Base-by-base conservation (phyloP, 176 grass and related monocot species). In the Paspalum notatum region DNA sequence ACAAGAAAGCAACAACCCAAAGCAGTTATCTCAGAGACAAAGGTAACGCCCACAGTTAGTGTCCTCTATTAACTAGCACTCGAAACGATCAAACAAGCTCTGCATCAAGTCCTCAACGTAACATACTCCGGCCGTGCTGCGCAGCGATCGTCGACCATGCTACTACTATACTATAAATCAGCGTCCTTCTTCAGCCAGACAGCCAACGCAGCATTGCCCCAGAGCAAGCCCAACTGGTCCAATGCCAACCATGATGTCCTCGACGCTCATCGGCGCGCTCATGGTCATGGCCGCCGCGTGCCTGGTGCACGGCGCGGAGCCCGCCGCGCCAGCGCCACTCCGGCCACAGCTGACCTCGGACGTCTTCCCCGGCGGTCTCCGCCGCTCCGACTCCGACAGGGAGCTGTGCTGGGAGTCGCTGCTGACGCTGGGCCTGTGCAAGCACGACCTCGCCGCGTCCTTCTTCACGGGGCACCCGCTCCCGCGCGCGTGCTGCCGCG, bases 361-460 rank as follows among this genome's bases (percentile, higher is more conserved):
- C 72, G 4, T 65, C 44, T 12, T 72, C 69, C 42, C 75, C 14
- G 21, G 57, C 8, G 46, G 18, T 18, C 32, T 44, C 11, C 51
- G 37, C 11, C 51, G 37, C 12, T 42, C 72, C 70, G 63, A 69
- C 53, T 74, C 32, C 32, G 32, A 32, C 32, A 32, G 42, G 53
- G 78, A 56, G 37, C 44, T 26, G 71, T 87, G 85, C 78, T 52
- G 78, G 62, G 53, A 87, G 32, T 21, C 71, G 20, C 17, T 87
- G 53, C 12, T 32, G 78, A 32, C 71, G 71, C 71, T 87, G 85
- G 22, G 62, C 71, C 4, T 7, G 32, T 68, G 85, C 85, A 87
- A 81, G 78, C 62, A 62, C 71, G 63, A 44, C 43, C 44, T 81
- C 16, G 62, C 81, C n/a, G 44, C 45, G 53, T 42, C 78, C 71